Conservation (phyloP, 441 rosid genomes). For the Bruguiera hainesii region DNA sequence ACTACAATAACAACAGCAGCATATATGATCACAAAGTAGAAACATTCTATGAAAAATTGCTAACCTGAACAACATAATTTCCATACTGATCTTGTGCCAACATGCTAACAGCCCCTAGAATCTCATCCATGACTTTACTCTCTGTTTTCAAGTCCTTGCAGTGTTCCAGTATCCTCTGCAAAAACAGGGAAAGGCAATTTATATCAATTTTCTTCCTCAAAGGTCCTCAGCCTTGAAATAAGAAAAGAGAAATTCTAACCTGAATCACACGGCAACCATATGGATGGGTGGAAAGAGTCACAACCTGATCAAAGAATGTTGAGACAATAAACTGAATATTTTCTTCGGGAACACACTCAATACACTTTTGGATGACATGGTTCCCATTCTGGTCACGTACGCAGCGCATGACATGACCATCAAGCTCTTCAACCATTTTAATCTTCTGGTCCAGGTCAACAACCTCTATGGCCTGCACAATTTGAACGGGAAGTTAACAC, state of each 20-base stretch:
- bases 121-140: slow-evolving; percentile 82
- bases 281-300: slow-evolving; percentile 77
- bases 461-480: slow-evolving; percentile 73
- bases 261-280: slow-evolving; percentile 92
- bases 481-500: slow-evolving; percentile 1
- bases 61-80: slow-evolving; percentile 88
- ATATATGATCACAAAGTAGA: neutral
- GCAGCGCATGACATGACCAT: slow-evolving; percentile 75
- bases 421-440: slow-evolving; percentile 82
- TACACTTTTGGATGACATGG: slow-evolving; percentile 85
- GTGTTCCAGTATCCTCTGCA: slow-evolving; percentile 86
- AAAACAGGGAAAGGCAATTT: neutral
- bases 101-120: slow-evolving; percentile 68
- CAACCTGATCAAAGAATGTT: slow-evolving; percentile 73
- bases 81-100: slow-evolving; percentile 92
- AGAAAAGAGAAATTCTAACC: slow-evolving; percentile 37
- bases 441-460: slow-evolving; percentile 87
- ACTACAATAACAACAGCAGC: neutral
- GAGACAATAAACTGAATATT: slow-evolving; percentile 60
- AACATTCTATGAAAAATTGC: slow-evolving; percentile 16
- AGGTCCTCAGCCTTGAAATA: slow-evolving; percentile 1
- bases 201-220: neutral
- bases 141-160: slow-evolving; percentile 58
- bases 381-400: slow-evolving; percentile 96
- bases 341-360: slow-evolving; percentile 86